Base-by-base conservation (phyloP, 2,329 filamentous ascomycete species). In the Sclerotinia glacialis region DNA sequence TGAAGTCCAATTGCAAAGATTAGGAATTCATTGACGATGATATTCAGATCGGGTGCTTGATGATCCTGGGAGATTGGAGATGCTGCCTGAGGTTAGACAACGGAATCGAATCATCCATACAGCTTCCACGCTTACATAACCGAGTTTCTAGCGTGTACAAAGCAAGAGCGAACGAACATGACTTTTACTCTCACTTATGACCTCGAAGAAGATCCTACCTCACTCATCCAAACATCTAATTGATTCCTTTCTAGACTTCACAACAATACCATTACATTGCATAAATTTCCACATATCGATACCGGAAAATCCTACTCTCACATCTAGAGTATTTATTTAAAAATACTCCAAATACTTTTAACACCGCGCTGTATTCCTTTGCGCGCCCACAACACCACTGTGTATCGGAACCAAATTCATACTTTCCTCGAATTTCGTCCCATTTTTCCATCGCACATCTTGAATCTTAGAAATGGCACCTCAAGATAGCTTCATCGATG, bases 401-500 rank as follows among this genome's bases (percentile, higher is more conserved):
- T 16, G n/a, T 59, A n/a, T 65, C 23, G 16, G 42, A 59, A 31
- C 52, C 42, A 50, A 34, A 26, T 50, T 37, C 40, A 65, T 23
- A 65, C 44, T 40, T 50, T 65, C 23, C 60, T 40, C 28, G 53
- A 50, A 59, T 59, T 47, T 59, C 23, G 31, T 58, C 52, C n/a
- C 18, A 12, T n/a, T 34, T 34, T 37, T 28, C 42, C 11, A 59
- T 44, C 42, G 44, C 53, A 65, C 14, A 50, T 59, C n/a, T 56
- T 7, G 14, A 58, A 63, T 34, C 59, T 46, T 76, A 40, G 80
- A 71, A 69, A 89, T 89, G 87, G 85, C 86, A 66, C 86, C 86
- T 66, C 75, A 89, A 80, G 88, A 90, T 76, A 85, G 83, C 72
- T 89, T 89, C 77, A 85, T 90, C 77, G 88, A 90, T 72, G 87